Evolutionary conservation across 2,329 filamentous ascomycete species (phyloP), one percentile per base, ranked within the genome.

Genomic region (Amphichorda felina): DNA sequence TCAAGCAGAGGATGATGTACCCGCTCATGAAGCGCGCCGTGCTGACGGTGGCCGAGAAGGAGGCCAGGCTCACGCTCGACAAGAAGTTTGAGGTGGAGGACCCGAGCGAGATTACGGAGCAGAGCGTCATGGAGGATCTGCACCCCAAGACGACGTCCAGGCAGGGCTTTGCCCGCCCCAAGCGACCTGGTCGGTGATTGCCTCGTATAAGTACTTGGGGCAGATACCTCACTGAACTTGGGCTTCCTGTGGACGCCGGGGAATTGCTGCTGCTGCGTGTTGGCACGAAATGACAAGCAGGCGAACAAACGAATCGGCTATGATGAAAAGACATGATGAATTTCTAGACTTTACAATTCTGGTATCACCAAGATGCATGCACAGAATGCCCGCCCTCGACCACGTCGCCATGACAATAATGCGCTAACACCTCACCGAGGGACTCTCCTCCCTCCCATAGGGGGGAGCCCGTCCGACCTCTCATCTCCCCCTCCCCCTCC

Each of bases 1-100:
- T 91, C 62, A 88, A 85, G 62, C 80, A 82, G 59, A 70, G 83
- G 43, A 93, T 93, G 85, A 59, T 91, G 50, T 91, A 91, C 54
- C 82, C 84, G 24, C 62, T 79, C 18, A 79, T 78, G 63, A 79
- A 78, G 58, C 65, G 72, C 9, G 71, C 74, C 17, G 80, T 84
- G 3, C 63, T 87, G 21, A 59, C 64, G n/a, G 55, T 79, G 24
- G 83, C 82, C 14, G 72, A 78, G 47, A 60, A 59, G 25, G 73
- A 84, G 44, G 79, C 74, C 2, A 78, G 76, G 0, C 50, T 89
- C 34, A 66, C 63, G 38, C 62, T 85, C 4, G 76, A 74, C 38
- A 87, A 84, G 70, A 80, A 71, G 53, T 76, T 82, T 41, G 75
- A 80, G 55, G 70, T 75, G 3, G 72, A 77, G 45, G 70, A 82